Evolutionary conservation across 805 yeast genomes (phyloP).

Genomic region (Suhomyces pyralidae): DNA sequence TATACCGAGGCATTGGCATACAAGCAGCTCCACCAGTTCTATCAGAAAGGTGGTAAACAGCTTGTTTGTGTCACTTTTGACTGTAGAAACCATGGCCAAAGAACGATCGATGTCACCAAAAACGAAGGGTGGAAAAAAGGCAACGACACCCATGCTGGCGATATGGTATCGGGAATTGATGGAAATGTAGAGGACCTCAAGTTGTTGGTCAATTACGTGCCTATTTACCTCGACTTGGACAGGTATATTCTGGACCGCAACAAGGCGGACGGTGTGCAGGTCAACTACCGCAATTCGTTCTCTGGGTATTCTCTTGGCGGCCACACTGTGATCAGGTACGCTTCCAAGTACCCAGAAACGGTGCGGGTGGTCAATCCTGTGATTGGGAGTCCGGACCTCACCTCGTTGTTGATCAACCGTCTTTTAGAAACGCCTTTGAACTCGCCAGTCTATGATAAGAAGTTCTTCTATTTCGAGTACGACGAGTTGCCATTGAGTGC

Average conservation of each 20-base stretch:
- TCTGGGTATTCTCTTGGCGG: conserved; percentile 58
- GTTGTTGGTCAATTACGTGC: conserved; percentile 44
- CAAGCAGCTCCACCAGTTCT: conserved; percentile 27
- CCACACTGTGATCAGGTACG: conserved; percentile 50
- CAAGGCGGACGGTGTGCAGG: conserved; percentile 15
- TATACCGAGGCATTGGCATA: conserved; percentile 41
- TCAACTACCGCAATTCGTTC: conserved; percentile 36
- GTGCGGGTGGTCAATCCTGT: conserved; percentile 46
- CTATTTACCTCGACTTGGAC: conserved; percentile 36
- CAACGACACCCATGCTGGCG: conserved; percentile 48
- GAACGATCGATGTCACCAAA: conserved; percentile 31
- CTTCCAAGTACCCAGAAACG: conserved; percentile 32
- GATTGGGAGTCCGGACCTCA: conserved; percentile 48
- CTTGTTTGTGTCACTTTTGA: conserved; percentile 52
- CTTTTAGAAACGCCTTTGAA: conserved; percentile 19
- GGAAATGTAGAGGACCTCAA: conserved; percentile 46
- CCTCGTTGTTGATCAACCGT: conserved; percentile 44
- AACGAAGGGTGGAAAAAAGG: conserved; percentile 48
- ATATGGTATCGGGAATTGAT: conserved; percentile 48
- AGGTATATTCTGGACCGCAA: conserved; percentile 16
- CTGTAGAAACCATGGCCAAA: conserved; percentile 53
- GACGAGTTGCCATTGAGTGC: conserved; percentile 30
- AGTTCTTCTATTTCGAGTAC: conserved; percentile 31
- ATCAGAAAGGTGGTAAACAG: conserved; percentile 15
- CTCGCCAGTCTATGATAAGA: conserved; percentile 22